A percentile compares a stretch with the other conserved stretches of the same genome.
Conservation (phyloP, 345 rosid genomes). For the Viola odorata region DNA sequence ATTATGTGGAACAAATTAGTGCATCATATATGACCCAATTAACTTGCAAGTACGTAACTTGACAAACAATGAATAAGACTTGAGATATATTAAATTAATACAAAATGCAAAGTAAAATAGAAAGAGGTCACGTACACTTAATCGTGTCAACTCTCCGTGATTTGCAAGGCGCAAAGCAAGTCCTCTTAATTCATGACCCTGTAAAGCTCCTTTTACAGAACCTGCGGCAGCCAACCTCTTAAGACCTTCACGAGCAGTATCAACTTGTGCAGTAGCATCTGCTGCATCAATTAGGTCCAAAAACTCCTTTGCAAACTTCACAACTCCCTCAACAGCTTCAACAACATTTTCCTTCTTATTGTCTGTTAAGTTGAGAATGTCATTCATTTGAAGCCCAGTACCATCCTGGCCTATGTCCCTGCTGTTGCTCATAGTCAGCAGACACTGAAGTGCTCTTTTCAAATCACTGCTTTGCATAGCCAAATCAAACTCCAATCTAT, state of each 20-base stretch:
- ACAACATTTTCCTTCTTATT: constrained; percentile 79
- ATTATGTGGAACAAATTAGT: no score
- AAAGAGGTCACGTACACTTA: constrained; percentile 51
- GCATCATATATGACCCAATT: no score
- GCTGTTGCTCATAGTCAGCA: constrained; percentile 92
- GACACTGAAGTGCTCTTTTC: constrained; percentile 99
- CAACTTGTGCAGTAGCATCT: constrained; percentile 91
- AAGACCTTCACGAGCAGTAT: constrained; percentile 91
- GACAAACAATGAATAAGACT: no score
- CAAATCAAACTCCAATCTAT: constrained; percentile 92
- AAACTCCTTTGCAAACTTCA: constrained; percentile 87
- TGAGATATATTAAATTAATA: no score
- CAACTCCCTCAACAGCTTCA: constrained; percentile 94
- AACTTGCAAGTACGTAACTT: no score
- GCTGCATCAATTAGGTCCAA: constrained; percentile 98
- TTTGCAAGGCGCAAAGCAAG: constrained; percentile 95
- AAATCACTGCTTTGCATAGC: constrained; percentile 97
- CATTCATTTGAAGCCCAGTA: constrained; percentile 66
- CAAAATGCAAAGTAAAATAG: background rate
- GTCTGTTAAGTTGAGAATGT: constrained; percentile 70
- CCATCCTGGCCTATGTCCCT: constrained; percentile 87
- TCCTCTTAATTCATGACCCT: constrained; percentile 80
- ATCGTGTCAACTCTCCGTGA: constrained; percentile 89
- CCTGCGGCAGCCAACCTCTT: constrained; percentile 96
- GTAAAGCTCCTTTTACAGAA: constrained; percentile 91